Evolutionary conservation across 257 asterid genomes (phyloP).

Genomic region (Penstemon barbatus): DNA sequence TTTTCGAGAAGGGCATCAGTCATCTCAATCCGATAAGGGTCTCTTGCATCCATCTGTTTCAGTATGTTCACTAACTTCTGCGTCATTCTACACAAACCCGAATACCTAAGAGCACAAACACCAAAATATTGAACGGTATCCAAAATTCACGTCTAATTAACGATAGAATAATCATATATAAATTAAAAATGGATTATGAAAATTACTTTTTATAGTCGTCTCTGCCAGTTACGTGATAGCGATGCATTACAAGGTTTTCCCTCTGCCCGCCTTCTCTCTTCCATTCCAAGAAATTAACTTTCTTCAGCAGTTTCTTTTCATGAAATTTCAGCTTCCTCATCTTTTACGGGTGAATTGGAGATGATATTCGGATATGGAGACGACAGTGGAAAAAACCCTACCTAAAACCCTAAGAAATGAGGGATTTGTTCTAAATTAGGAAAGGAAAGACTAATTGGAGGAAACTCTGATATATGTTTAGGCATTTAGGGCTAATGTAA

Average conservation of each 20-base stretch:
- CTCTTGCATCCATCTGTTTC: conserved; percentile 86
- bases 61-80: conserved; percentile 86
- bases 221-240: conserved; percentile 77
- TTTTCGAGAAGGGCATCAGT: conserved; percentile 87
- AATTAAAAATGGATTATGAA: background rate
- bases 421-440: conserved; percentile 23
- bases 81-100: conserved; percentile 72
- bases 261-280: conserved; percentile 92
- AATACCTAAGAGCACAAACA: conserved; percentile 52
- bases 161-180: background rate
- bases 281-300: conserved; percentile 79
- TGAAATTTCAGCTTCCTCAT: conserved; percentile 91
- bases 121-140: background rate
- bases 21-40: conserved; percentile 85
- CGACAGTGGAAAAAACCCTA: conserved; percentile 17
- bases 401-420: conserved; percentile 35
- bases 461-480: too few species aligned
- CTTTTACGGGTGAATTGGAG: conserved; percentile 15
- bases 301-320: conserved; percentile 82
- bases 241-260: conserved; percentile 71
- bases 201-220: conserved; percentile 86
- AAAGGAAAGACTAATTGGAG: background rate
- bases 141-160: background rate
- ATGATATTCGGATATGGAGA: background rate
- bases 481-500: too few species aligned